These are phyloP conservation scores for Hortaea sp. DNA, from an alignment of 2,329 filamentous ascomycete genomes.

Conservation along the genomic window DNA sequence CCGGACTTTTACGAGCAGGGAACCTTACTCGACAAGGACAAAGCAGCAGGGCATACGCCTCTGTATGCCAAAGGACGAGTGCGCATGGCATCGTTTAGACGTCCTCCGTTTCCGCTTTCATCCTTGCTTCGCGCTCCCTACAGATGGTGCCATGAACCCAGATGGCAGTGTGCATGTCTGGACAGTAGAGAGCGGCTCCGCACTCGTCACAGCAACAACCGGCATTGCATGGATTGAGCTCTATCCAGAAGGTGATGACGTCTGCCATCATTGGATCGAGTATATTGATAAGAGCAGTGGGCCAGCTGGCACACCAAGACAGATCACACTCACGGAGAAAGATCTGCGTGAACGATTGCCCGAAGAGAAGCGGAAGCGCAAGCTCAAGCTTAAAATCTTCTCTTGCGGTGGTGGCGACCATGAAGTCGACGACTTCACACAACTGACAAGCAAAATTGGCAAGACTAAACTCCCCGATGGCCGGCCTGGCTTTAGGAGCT, in stretches of 20 bases:
- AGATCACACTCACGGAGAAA: slow-evolving; percentile 63
- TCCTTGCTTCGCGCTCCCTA: slow-evolving; percentile 76
- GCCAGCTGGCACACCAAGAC: slow-evolving; percentile 52
- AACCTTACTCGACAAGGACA: slow-evolving; percentile 79
- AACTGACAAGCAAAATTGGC: slow-evolving; percentile 59
- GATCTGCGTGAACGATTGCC: slow-evolving; percentile 64
- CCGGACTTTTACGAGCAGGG: slow-evolving; percentile 68
- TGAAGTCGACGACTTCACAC: slow-evolving; percentile 65
- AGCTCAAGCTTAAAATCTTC: slow-evolving; percentile 60
- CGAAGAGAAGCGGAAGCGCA: slow-evolving; percentile 60
- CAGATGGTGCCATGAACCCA: slow-evolving; percentile 52
- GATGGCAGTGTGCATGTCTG: slow-evolving; percentile 80
- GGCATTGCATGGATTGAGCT: slow-evolving; percentile 83
- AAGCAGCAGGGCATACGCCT: slow-evolving; percentile 67
- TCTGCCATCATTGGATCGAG: slow-evolving; percentile 74
- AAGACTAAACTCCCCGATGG: slow-evolving; percentile 65
- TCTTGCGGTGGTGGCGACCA: slow-evolving; percentile 65
- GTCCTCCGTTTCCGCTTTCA: slow-evolving; percentile 81
- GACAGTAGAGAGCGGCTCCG: slow-evolving; percentile 66
- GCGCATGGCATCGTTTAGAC: slow-evolving; percentile 83
- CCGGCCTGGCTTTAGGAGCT: slow-evolving; percentile 65
- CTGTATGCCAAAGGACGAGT: slow-evolving; percentile 70
- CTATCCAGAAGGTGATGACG: slow-evolving; percentile 65
- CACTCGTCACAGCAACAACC: slow-evolving; percentile 67
- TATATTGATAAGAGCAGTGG: slow-evolving; percentile 54